These are phyloP conservation scores for Neodidymelliopsis sp. DNA, from an alignment of 2,329 filamentous ascomycete species.

Conservation along the genomic window DNA sequence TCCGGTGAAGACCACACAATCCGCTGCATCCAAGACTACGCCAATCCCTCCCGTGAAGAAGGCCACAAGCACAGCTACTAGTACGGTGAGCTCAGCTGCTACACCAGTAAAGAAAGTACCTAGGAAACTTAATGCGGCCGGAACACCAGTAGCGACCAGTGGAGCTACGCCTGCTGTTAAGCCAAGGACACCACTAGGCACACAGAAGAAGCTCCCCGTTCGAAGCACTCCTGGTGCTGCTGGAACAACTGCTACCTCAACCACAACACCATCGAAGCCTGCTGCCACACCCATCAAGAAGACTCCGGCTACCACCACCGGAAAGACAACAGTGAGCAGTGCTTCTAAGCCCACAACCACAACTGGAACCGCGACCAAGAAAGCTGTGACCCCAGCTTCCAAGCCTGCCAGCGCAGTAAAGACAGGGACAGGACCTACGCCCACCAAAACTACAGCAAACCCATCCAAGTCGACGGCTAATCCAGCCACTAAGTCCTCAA, in stretches of 20 bases:
- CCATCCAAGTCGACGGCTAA: slow-evolving; percentile 5
- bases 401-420: slow-evolving; percentile 22
- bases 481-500: slow-evolving; percentile 10
- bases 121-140: slow-evolving; percentile 23
- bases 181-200: slow-evolving; percentile 28
- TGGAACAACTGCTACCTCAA: no score
- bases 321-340: slow-evolving; percentile 25
- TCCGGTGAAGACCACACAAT: slow-evolving; percentile 23
- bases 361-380: slow-evolving; percentile 17
- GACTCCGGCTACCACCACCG: slow-evolving; percentile 20
- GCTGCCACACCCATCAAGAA: slow-evolving; percentile 26
- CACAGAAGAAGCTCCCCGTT: slow-evolving; percentile 30
- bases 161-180: slow-evolving; percentile 24
- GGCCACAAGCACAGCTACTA: slow-evolving; percentile 12
- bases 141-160: slow-evolving; percentile 13
- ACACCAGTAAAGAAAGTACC: slow-evolving; percentile 37
- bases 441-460: slow-evolving; percentile 19
- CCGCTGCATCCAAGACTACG: slow-evolving; percentile 24
- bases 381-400: slow-evolving; percentile 18
- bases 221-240: slow-evolving; percentile 2
- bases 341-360: slow-evolving; percentile 24
- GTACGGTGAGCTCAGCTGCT: slow-evolving; percentile 20
- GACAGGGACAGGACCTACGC: slow-evolving; percentile 15
- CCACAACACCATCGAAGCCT: slow-evolving; percentile 21
- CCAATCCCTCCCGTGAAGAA: slow-evolving; percentile 25